Conservation (phyloP, 73 alveolate species). For the Paramecium biaurelia region DNA sequence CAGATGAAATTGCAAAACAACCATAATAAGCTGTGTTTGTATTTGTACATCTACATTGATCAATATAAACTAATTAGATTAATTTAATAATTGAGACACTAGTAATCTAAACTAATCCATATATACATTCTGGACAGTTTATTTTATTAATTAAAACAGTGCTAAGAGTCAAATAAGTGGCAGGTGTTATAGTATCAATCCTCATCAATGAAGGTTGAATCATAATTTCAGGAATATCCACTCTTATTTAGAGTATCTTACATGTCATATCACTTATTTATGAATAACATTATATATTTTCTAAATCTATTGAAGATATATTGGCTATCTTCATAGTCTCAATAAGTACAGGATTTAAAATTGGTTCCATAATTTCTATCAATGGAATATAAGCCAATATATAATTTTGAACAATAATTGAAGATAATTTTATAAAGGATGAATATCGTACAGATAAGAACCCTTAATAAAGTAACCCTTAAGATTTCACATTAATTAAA, state of each 20-base stretch:
- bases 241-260: neutral
- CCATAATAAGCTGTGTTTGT: neutral
- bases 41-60: neutral
- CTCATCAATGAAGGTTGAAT: neutral
- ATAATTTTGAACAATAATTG: neutral
- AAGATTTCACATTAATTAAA: neutral
- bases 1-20: neutral
- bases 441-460: neutral
- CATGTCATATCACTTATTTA: neutral
- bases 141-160: neutral
- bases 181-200: neutral
- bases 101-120: neutral
- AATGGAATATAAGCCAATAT: neutral
- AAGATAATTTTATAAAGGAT: neutral
- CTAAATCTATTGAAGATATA: neutral
- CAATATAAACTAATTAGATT: neutral
- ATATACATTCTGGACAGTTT: neutral
- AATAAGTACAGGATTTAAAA: neutral
- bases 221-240: neutral
- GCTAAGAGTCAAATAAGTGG: neutral
- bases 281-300: neutral
- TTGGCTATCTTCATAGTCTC: neutral
- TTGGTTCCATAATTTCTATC: neutral
- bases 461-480: neutral
- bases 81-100: neutral